phyloP scores from a whole-genome alignment of 2,329 filamentous ascomycete species.

The Elsinoe fawcettii region DNA sequence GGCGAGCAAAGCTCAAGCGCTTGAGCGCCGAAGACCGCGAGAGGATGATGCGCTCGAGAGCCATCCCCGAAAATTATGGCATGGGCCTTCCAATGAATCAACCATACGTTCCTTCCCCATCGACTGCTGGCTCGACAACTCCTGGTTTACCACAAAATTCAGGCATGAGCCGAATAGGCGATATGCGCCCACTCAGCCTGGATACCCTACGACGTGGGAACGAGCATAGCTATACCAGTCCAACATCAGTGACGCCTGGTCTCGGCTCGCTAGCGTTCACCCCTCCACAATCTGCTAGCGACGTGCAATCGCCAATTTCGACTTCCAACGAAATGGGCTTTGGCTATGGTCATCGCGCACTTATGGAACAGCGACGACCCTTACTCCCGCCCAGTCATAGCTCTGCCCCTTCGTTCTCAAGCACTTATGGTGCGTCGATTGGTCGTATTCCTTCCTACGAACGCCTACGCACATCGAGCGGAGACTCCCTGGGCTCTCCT shows the following conservation, averaged over 20 bases:
- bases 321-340: slow-evolving; percentile 34
- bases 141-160: neutral
- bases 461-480: slow-evolving; percentile 33
- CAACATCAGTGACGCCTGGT: slow-evolving; percentile 58
- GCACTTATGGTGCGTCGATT: neutral
- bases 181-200: slow-evolving; percentile 61
- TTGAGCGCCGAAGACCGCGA: slow-evolving; percentile 55
- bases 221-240: slow-evolving; percentile 53
- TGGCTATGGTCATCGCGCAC: slow-evolving; percentile 26
- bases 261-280: slow-evolving; percentile 61
- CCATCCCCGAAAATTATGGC: slow-evolving; percentile 53
- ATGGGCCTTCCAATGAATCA: slow-evolving; percentile 40
- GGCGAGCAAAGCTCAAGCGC: slow-evolving; percentile 55
- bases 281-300: slow-evolving; percentile 44
- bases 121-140: neutral
- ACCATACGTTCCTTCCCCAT: neutral
- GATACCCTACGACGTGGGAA: slow-evolving; percentile 60
- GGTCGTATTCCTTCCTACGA: slow-evolving; percentile 37
- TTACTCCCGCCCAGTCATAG: slow-evolving; percentile 16
- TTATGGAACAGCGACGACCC: slow-evolving; percentile 16
- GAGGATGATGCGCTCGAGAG: slow-evolving; percentile 53
- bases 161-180: slow-evolving; percentile 34
- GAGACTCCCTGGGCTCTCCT: slow-evolving; percentile 38
- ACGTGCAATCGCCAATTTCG: slow-evolving; percentile 39
- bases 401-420: slow-evolving; percentile 3